Percentiles rank a stretch among this genome's conserved stretches.
Conservation (phyloP, 352 stramenopile genomes). For the Phytophthora sp. region DNA sequence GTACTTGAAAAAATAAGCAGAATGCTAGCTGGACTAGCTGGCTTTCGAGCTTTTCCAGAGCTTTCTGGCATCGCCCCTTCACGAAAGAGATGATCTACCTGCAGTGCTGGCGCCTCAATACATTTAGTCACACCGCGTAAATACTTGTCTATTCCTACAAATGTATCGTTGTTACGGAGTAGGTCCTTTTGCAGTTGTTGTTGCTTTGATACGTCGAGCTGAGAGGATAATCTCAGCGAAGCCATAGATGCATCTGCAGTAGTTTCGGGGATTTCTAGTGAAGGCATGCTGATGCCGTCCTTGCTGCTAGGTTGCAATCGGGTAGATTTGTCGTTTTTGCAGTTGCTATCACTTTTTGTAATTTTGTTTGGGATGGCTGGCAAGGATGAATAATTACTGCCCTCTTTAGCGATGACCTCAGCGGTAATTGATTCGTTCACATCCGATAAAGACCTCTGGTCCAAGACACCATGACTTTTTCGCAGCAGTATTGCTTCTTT, state of each 20-base stretch:
- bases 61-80: slow-evolving; percentile 1
- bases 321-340: background rate
- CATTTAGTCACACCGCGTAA: slow-evolving; percentile 62
- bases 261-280: slow-evolving; percentile 16
- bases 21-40: slow-evolving; percentile 2
- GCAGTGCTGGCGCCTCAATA: slow-evolving; percentile 40
- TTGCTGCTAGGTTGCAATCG: slow-evolving; percentile 1
- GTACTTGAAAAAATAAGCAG: slow-evolving; percentile 50
- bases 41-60: background rate
- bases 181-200: slow-evolving; percentile 25
- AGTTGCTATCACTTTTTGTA: slow-evolving; percentile 1
- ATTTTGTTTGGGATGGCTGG: slow-evolving; percentile 15
- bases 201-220: background rate
- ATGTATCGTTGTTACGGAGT: slow-evolving; percentile 27
- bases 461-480: slow-evolving; percentile 9
- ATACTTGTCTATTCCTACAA: slow-evolving; percentile 66
- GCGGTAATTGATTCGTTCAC: background rate
- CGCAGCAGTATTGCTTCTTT: slow-evolving; percentile 51
- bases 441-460: background rate
- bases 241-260: too few species aligned
- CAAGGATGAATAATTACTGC: background rate
- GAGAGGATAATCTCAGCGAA: background rate
- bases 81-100: slow-evolving; percentile 53
- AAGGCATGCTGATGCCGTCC: slow-evolving; percentile 21
- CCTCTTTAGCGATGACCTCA: background rate